These are phyloP conservation scores for Halophytophthora batemanensis DNA, from an alignment of 352 stramenopile species.

Conservation along the genomic window DNA sequence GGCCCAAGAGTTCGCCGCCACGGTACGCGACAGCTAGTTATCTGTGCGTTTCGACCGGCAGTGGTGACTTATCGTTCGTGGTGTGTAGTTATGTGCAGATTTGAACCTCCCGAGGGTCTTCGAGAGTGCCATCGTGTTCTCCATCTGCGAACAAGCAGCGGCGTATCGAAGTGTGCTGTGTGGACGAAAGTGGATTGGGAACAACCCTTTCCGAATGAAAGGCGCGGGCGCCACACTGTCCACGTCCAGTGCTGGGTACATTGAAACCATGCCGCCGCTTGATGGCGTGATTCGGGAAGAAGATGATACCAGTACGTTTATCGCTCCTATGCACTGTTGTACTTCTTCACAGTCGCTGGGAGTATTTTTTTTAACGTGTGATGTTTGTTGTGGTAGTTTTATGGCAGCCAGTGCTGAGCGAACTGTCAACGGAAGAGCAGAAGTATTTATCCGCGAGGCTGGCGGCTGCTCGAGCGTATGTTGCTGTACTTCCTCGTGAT, in stretches of 20 bases:
- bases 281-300: slow-evolving; percentile 53
- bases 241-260: slow-evolving; percentile 32
- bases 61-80: not conserved
- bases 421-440: slow-evolving; percentile 64
- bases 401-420: slow-evolving; percentile 70
- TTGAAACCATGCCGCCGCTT: slow-evolving; percentile 49
- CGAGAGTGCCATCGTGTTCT: slow-evolving; percentile 64
- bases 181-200: slow-evolving; percentile 58
- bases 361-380: slow-evolving; percentile 1
- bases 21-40: no score
- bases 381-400: slow-evolving; percentile 28
- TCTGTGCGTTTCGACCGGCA: no score
- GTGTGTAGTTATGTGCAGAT: slow-evolving; percentile 43
- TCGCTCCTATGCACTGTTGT: not conserved
- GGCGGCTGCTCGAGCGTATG: slow-evolving; percentile 34
- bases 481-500: not conserved
- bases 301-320: slow-evolving; percentile 34
- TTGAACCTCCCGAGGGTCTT: slow-evolving; percentile 53
- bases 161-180: slow-evolving; percentile 56
- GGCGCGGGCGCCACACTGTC: slow-evolving; percentile 13
- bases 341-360: not conserved
- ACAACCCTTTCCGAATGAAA: slow-evolving; percentile 33
- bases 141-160: slow-evolving; percentile 68
- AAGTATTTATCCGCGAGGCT: slow-evolving; percentile 61
- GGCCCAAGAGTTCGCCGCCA: slow-evolving; percentile 49